Conservation (phyloP, 768 basidiomycete genomes). For the Nevesoporus exiguus region DNA sequence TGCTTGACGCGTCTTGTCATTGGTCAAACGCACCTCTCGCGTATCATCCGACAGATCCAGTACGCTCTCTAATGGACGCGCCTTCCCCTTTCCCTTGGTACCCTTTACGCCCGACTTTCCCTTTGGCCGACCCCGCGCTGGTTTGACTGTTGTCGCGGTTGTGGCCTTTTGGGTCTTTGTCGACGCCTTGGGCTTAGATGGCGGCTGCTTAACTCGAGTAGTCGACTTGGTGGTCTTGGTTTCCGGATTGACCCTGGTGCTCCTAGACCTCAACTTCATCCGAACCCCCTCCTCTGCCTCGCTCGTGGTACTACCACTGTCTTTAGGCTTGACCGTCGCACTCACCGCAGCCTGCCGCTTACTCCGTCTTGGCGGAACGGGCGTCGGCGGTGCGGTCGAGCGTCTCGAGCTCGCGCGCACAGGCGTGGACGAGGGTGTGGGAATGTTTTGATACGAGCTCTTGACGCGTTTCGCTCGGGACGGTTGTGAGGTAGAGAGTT, state of each 20-base stretch:
- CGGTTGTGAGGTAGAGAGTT: neutral
- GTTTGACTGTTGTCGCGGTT: constrained; percentile 1
- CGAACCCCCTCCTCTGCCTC: constrained; percentile 7
- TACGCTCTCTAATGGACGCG: constrained; percentile 20
- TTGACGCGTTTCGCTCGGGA: constrained; percentile 17
- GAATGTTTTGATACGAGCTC: constrained; percentile 20
- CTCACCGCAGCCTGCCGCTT: constrained; percentile 23
- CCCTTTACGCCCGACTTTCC: constrained; percentile 11
- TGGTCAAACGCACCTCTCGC: constrained; percentile 23
- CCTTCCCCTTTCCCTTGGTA: constrained; percentile 28
- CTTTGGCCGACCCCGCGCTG: constrained; percentile 21
- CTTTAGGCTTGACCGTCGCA: constrained; percentile 10
- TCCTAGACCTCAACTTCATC: constrained; percentile 22
- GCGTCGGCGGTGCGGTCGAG: constrained; percentile 17
- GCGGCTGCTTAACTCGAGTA: constrained; percentile 10
- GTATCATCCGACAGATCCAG: constrained; percentile 31
- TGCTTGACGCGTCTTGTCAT: neutral
- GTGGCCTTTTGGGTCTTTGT: constrained; percentile 7
- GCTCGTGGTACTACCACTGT: constrained; percentile 1
- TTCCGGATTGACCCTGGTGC: constrained; percentile 5
- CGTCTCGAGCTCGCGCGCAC: constrained; percentile 4
- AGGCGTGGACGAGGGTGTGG: constrained; percentile 27
- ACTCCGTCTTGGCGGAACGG: constrained; percentile 24
- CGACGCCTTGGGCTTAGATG: constrained; percentile 10
- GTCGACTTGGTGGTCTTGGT: constrained; percentile 1